These are phyloP conservation scores for Marasmius sp. DNA, from an alignment of 1,284 basidiomycete species.

Conservation along the genomic window DNA sequence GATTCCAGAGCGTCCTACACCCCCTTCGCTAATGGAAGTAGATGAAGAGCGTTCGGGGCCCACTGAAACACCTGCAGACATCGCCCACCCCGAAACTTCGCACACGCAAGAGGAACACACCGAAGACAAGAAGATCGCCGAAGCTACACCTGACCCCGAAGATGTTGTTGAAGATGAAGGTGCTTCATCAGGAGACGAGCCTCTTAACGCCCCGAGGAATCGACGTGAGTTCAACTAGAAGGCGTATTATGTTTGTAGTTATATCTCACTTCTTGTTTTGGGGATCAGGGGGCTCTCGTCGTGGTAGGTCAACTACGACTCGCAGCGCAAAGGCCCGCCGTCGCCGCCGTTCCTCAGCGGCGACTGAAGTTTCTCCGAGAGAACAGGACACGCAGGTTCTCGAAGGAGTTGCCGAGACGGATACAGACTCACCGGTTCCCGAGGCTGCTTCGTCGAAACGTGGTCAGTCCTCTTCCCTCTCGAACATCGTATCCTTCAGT, in stretches of 20 bases:
- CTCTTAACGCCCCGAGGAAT: constrained; percentile 20
- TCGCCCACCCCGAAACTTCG: background rate
- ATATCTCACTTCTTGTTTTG: background rate
- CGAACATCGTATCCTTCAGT: background rate
- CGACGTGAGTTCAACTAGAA: constrained; percentile 30
- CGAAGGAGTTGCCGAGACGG: constrained; percentile 16
- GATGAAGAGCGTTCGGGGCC: background rate
- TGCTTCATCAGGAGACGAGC: constrained; percentile 28
- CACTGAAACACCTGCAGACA: background rate
- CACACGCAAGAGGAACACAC: background rate
- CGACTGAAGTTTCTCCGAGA: constrained; percentile 3
- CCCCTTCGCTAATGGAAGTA: background rate
- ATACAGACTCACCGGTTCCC: constrained; percentile 11
- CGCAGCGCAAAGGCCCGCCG: constrained; percentile 24
- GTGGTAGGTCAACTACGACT: background rate
- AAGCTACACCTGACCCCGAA: constrained; percentile 26
- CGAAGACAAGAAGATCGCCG: constrained; percentile 2
- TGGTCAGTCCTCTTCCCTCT: background rate
- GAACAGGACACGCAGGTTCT: constrained; percentile 18
- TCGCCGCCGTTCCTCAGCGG: constrained; percentile 24
- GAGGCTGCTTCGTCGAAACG: constrained; percentile 5
- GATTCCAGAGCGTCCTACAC: background rate
- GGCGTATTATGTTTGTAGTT: too few relatives aligned
- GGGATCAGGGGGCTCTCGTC: background rate
- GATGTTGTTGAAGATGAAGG: constrained; percentile 23